These are phyloP conservation scores for Mycena galopus DNA, from an alignment of 768 basidiomycete species.

Conservation along the genomic window DNA sequence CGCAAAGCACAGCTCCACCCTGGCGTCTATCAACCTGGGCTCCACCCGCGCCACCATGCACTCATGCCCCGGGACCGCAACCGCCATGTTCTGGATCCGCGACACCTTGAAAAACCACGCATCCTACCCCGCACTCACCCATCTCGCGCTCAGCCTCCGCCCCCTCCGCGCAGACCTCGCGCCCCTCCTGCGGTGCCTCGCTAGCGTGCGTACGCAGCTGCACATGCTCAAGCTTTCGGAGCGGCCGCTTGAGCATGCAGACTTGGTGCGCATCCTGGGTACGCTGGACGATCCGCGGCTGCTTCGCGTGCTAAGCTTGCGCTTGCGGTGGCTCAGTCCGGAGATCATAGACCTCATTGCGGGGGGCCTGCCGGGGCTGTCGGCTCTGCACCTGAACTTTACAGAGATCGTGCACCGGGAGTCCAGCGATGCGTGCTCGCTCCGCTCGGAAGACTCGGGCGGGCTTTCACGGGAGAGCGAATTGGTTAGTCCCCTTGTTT, in stretches of 20 bases:
- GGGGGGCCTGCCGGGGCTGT: conserved; percentile 38
- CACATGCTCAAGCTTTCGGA: conserved; percentile 53
- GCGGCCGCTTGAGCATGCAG: conserved; percentile 46
- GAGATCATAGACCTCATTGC: conserved; percentile 43
- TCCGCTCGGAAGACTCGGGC: conserved; percentile 20
- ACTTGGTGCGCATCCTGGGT: conserved; percentile 48
- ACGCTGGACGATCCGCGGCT: conserved; percentile 30
- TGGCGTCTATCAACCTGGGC: conserved; percentile 53
- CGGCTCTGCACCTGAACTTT: conserved; percentile 41
- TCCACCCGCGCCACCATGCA: conserved; percentile 46
- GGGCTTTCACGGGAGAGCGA: conserved; percentile 20
- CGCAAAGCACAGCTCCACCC: conserved; percentile 47
- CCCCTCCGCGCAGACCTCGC: conserved; percentile 52
- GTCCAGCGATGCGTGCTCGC: conserved; percentile 19
- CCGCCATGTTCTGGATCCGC: conserved; percentile 58
- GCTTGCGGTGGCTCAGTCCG: conserved; percentile 41
- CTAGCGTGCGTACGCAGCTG: conserved; percentile 44
- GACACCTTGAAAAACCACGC: conserved; percentile 46
- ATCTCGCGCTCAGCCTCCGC: conserved; percentile 52
- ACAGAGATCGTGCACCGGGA: conserved; percentile 38
- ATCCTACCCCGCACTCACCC: conserved; percentile 49
- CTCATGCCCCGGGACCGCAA: conserved; percentile 40
- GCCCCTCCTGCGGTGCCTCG: conserved; percentile 47
- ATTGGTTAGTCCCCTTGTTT: conserved; percentile 9
- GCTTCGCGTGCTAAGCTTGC: conserved; percentile 39